Percentiles rank a stretch among this genome's conserved stretches.
Conservation (phyloP, 306 rosid species). For the Pterocarpus macrocarpus region DNA sequence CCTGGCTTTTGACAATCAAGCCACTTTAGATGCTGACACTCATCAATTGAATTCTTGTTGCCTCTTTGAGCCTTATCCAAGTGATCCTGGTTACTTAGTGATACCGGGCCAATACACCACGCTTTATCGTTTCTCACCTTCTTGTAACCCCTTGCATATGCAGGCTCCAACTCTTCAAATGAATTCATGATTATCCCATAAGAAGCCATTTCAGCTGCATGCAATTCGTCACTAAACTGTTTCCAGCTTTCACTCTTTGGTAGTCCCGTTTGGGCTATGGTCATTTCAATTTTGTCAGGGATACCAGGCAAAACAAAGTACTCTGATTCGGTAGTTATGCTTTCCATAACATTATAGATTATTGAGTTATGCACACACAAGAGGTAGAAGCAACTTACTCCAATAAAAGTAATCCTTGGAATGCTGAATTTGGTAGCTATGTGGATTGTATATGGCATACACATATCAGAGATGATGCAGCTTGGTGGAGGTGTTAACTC, state of each 20-base stretch:
- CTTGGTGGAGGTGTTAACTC: slow-evolving; percentile 54
- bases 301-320: slow-evolving; percentile 51
- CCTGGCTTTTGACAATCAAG: slow-evolving; percentile 53
- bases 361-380: not conserved
- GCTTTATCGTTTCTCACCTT: slow-evolving; percentile 49
- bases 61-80: slow-evolving; percentile 71
- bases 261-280: slow-evolving; percentile 31
- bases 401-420: slow-evolving; percentile 64
- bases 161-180: slow-evolving; percentile 71
- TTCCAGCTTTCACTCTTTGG: not conserved
- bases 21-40: slow-evolving; percentile 55
- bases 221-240: not conserved
- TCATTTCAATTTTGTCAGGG: slow-evolving; percentile 58
- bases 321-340: slow-evolving; percentile 42
- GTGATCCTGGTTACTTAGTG: slow-evolving; percentile 49
- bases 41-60: slow-evolving; percentile 47
- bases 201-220: slow-evolving; percentile 50
- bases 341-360: slow-evolving; percentile 8
- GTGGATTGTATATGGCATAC: slow-evolving; percentile 61
- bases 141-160: slow-evolving; percentile 53
- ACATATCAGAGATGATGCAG: slow-evolving; percentile 66
- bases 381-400: slow-evolving; percentile 47
- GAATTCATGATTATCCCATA: slow-evolving; percentile 61
- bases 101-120: slow-evolving; percentile 72
- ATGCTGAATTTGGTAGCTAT: slow-evolving; percentile 53